A percentile compares a stretch with the other conserved stretches of the same genome.
phyloP scores from a whole-genome alignment of 441 rosid species.

The Pelargonium australe region DNA sequence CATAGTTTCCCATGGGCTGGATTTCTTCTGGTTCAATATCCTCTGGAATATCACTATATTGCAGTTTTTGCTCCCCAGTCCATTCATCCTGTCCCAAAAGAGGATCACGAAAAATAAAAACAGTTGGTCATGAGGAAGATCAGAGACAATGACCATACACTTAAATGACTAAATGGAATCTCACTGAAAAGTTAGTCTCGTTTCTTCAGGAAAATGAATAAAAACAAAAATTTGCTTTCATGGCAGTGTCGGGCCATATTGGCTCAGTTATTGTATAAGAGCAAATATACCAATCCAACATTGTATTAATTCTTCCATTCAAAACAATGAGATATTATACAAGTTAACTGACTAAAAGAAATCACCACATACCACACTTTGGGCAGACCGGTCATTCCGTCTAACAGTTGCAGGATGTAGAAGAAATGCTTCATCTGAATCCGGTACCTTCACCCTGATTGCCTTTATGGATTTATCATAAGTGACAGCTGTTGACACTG shows the following conservation, averaged over 20 bases:
- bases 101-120: not conserved
- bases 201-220: not conserved
- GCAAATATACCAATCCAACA: not conserved
- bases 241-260: not conserved
- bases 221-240: not conserved
- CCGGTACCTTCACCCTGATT: constrained; percentile 81
- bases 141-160: not conserved
- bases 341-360: not conserved
- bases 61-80: constrained; percentile 87
- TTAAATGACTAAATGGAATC: not conserved
- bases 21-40: constrained; percentile 88
- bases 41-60: constrained; percentile 65
- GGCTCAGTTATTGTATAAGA: not conserved
- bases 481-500: constrained; percentile 86
- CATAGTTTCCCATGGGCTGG: constrained; percentile 89
- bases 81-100: constrained; percentile 63
- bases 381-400: constrained; percentile 84
- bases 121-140: too few species aligned
- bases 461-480: constrained; percentile 73
- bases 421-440: constrained; percentile 82
- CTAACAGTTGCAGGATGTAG: constrained; percentile 92
- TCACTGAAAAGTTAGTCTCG: not conserved
- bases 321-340: not conserved
- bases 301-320: not conserved
- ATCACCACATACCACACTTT: constrained; percentile 63